A percentile compares a stretch with the other conserved stretches of the same genome.
phyloP scores from a whole-genome alignment of 768 basidiomycete genomes.

The Leccinellum albellum region DNA sequence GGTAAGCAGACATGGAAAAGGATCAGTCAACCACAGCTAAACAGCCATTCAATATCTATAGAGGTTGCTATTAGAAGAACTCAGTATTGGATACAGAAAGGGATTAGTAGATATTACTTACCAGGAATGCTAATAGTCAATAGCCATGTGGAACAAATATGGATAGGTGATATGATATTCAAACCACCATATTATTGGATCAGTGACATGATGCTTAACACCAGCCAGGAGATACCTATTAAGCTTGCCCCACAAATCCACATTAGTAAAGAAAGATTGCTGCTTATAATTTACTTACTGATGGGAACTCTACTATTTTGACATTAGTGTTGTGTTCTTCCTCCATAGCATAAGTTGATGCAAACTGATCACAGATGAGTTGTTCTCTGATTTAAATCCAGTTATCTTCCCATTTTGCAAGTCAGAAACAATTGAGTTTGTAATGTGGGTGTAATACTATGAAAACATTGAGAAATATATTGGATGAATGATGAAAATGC shows the following conservation, averaged over 20 bases:
- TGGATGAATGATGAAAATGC: too few relatives aligned
- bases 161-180: not conserved
- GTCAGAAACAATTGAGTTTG: not conserved
- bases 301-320: too few relatives aligned
- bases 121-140: not conserved
- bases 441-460: too few relatives aligned
- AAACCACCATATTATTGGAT: not conserved
- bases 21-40: not conserved
- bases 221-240: not conserved
- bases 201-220: not conserved
- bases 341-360: not conserved
- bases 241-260: not conserved
- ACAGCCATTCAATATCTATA: not conserved
- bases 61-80: not conserved
- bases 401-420: not conserved
- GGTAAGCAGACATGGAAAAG: not conserved
- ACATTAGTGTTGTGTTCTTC: not conserved
- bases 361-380: not conserved
- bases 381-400: not conserved
- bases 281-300: too few relatives aligned
- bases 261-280: too few relatives aligned
- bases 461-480: too few relatives aligned
- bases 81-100: too few relatives aligned
- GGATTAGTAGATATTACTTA: not conserved
- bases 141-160: not conserved